Percentiles rank a stretch among this genome's conserved stretches.
phyloP scores from a whole-genome alignment of 2,329 filamentous ascomycete species.

The Rutstroemia sp. region DNA sequence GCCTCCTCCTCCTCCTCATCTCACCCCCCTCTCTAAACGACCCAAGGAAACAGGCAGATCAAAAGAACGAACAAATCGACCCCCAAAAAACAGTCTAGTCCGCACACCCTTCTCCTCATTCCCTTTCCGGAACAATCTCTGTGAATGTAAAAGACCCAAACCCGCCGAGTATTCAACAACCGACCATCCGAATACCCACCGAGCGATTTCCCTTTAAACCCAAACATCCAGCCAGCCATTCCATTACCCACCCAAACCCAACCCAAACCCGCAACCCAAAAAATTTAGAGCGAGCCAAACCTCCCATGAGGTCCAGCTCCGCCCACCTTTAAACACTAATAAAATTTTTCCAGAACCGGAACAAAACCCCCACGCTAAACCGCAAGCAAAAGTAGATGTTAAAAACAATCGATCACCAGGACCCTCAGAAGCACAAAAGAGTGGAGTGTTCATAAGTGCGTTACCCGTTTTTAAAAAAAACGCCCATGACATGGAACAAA shows the following conservation, averaged over 20 bases:
- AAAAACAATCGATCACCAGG: background rate
- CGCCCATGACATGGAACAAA: background rate
- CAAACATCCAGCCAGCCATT: background rate
- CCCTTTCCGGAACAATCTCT: no score
- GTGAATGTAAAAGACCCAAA: no score
- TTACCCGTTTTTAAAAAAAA: background rate
- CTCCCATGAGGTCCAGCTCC: conserved; percentile 1
- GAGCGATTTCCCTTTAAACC: background rate
- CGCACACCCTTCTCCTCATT: no score
- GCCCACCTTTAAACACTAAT: no score
- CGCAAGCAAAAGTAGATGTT: conserved; percentile 4
- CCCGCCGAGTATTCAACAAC: no score
- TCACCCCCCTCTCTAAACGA: no score
- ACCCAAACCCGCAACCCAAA: background rate
- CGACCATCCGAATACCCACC: no score
- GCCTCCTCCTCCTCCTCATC: no score
- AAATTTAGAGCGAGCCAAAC: background rate
- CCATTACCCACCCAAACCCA: background rate
- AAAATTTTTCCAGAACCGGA: background rate
- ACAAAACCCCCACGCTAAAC: conserved; percentile 3
- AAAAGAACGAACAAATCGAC: no score
- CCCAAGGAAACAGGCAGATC: no score
- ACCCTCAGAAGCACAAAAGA: conserved; percentile 9
- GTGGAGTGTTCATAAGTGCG: conserved; percentile 8
- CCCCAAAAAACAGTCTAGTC: no score